phyloP scores from a whole-genome alignment of 352 stramenopile genomes.

The Globisporangium cederbergense region DNA sequence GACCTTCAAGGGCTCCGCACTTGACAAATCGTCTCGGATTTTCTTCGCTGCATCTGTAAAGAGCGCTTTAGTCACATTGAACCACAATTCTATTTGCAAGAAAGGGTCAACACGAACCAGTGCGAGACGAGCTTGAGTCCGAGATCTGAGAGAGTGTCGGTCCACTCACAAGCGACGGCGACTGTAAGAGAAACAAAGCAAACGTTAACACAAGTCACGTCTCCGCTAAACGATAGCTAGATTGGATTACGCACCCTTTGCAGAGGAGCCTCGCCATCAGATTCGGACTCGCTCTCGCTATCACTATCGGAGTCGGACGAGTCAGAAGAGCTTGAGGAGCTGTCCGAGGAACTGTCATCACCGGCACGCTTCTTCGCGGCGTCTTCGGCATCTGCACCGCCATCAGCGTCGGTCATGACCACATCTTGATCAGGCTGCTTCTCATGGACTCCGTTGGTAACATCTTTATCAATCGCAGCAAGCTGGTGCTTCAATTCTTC shows the following conservation, averaged over 20 bases:
- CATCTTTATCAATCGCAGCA: slow-evolving; percentile 62
- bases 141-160: slow-evolving; percentile 48
- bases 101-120: slow-evolving; percentile 33
- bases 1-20: slow-evolving; percentile 63
- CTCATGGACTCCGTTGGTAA: slow-evolving; percentile 15
- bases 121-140: slow-evolving; percentile 27
- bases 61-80: slow-evolving; percentile 7
- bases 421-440: slow-evolving; percentile 42
- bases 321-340: slow-evolving; percentile 78
- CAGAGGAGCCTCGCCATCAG: slow-evolving; percentile 63
- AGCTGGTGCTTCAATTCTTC: slow-evolving; percentile 80
- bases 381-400: slow-evolving; percentile 24
- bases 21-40: slow-evolving; percentile 65
- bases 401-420: slow-evolving; percentile 46
- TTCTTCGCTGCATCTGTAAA: slow-evolving; percentile 66
- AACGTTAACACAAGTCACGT: slow-evolving; percentile 26
- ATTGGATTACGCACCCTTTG: slow-evolving; percentile 80
- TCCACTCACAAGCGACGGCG: slow-evolving; percentile 52
- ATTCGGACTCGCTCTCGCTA: slow-evolving; percentile 83
- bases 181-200: slow-evolving; percentile 33
- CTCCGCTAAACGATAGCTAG: slow-evolving; percentile 21
- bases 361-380: slow-evolving; percentile 29
- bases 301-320: slow-evolving; percentile 84
- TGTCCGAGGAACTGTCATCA: slow-evolving; percentile 41
- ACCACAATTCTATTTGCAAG: not conserved